These are phyloP conservation scores for Emericellopsis atlantica DNA, from an alignment of 2,329 filamentous ascomycete species.

Conservation along the genomic window DNA sequence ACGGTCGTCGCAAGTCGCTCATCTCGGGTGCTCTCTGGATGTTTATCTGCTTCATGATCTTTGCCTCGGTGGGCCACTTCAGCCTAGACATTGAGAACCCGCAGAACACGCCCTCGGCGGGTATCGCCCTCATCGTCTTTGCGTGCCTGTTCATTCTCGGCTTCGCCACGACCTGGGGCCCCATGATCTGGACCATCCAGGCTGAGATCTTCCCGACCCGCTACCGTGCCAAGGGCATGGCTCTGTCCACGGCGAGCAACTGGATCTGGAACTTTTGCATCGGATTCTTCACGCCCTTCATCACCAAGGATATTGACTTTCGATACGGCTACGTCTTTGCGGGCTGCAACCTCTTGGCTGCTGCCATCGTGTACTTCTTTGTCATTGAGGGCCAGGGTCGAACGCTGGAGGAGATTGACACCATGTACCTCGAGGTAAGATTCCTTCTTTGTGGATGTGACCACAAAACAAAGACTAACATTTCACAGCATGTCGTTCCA, in stretches of 20 bases:
- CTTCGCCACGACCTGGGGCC: slow-evolving; percentile 56
- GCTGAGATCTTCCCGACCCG: slow-evolving; percentile 53
- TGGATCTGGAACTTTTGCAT: slow-evolving; percentile 66
- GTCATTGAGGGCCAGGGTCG: slow-evolving; percentile 63
- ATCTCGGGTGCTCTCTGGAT: slow-evolving; percentile 51
- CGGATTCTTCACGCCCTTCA: slow-evolving; percentile 71
- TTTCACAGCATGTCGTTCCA: slow-evolving; percentile 35
- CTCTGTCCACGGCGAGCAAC: slow-evolving; percentile 48
- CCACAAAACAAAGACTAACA: not conserved
- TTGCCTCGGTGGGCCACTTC: slow-evolving; percentile 39
- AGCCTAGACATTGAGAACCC: slow-evolving; percentile 23
- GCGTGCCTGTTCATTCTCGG: slow-evolving; percentile 51
- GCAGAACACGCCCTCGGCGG: slow-evolving; percentile 24
- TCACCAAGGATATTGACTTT: slow-evolving; percentile 59
- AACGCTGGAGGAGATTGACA: slow-evolving; percentile 68
- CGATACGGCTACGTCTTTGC: slow-evolving; percentile 68
- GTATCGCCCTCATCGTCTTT: slow-evolving; percentile 50
- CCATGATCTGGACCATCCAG: slow-evolving; percentile 52
- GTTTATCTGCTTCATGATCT: slow-evolving; percentile 46
- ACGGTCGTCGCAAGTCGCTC: slow-evolving; percentile 50
- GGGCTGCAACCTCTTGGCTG: slow-evolving; percentile 52
- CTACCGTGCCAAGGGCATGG: slow-evolving; percentile 48
- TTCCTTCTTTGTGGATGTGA: not conserved
- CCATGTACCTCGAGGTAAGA: slow-evolving; percentile 51
- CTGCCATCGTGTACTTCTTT: slow-evolving; percentile 62